Evolutionary conservation across 257 asterid genomes (phyloP).

Genomic region (Paulownia fortunei): DNA sequence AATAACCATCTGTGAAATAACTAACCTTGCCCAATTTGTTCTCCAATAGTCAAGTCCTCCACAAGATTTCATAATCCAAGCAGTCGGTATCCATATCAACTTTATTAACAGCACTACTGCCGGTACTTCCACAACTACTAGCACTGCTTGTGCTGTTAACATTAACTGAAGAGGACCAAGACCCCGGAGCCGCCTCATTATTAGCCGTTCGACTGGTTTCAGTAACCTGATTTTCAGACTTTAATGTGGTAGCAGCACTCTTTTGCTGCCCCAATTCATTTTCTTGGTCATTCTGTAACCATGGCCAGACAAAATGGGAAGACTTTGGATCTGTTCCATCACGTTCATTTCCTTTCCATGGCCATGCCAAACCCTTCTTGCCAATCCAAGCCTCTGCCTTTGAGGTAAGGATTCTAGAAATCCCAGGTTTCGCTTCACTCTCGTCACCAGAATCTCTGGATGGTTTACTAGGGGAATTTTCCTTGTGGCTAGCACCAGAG

Average conservation of each 20-base stretch:
- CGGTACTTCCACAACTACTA: conserved; percentile 83
- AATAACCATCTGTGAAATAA: conserved; percentile 1
- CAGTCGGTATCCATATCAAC: conserved; percentile 71
- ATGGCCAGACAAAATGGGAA: conserved; percentile 80
- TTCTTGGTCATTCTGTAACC: conserved; percentile 69
- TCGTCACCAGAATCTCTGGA: conserved; percentile 76
- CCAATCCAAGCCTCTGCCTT: conserved; percentile 89
- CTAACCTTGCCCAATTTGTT: conserved; percentile 93
- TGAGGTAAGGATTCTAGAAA: conserved; percentile 72
- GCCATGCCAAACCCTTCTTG: conserved; percentile 74
- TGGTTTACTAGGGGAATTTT: conserved; percentile 48
- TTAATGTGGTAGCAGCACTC: conserved; percentile 40
- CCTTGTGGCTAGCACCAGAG: conserved; percentile 43
- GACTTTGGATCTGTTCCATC: conserved; percentile 67
- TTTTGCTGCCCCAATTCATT: conserved; percentile 51
- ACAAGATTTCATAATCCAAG: conserved; percentile 82
- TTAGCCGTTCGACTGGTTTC: conserved; percentile 49
- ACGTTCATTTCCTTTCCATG: conserved; percentile 79
- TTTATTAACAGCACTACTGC: conserved; percentile 75
- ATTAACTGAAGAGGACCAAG: conserved; percentile 81
- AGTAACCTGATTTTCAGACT: conserved; percentile 50
- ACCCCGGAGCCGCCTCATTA: conserved; percentile 70
- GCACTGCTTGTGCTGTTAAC: conserved; percentile 87
- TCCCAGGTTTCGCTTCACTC: conserved; percentile 65
- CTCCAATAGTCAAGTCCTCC: conserved; percentile 96